These are phyloP conservation scores for Calocera viscosa DNA, from an alignment of 768 basidiomycete species.

Conservation along the genomic window DNA sequence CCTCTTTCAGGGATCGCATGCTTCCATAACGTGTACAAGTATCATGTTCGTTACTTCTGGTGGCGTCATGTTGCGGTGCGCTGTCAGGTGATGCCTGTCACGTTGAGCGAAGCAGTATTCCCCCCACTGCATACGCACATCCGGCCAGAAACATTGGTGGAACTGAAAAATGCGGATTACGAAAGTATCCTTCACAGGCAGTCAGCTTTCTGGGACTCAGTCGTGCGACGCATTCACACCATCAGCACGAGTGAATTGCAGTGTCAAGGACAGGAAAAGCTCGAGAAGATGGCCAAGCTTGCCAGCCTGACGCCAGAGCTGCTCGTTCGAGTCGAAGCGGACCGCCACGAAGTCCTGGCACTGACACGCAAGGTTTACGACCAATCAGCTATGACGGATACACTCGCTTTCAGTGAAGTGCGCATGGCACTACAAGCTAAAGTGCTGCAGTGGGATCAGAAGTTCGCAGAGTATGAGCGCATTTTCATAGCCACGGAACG, in stretches of 20 bases:
- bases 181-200: slow-evolving; percentile 61
- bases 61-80: slow-evolving; percentile 71
- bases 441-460: slow-evolving; percentile 92
- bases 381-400: slow-evolving; percentile 69
- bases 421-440: slow-evolving; percentile 81
- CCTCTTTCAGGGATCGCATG: slow-evolving; percentile 82
- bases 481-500: slow-evolving; percentile 18
- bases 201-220: slow-evolving; percentile 35
- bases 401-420: slow-evolving; percentile 73
- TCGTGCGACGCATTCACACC: slow-evolving; percentile 25
- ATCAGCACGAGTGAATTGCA: slow-evolving; percentile 19
- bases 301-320: slow-evolving; percentile 51
- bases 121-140: slow-evolving; percentile 80
- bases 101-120: slow-evolving; percentile 74
- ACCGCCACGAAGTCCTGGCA: slow-evolving; percentile 50
- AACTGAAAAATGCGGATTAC: slow-evolving; percentile 87
- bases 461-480: slow-evolving; percentile 62
- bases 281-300: slow-evolving; percentile 41
- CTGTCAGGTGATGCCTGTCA: slow-evolving; percentile 74
- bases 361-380: slow-evolving; percentile 71
- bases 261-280: slow-evolving; percentile 48
- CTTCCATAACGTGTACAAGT: slow-evolving; percentile 84
- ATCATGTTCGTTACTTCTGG: slow-evolving; percentile 86
- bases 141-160: slow-evolving; percentile 73
- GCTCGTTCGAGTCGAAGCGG: slow-evolving; percentile 56